Percentiles rank a stretch among this genome's conserved stretches.
phyloP scores from a whole-genome alignment of 2,329 filamentous ascomycete genomes.

The Thermoascus crustaceus region DNA sequence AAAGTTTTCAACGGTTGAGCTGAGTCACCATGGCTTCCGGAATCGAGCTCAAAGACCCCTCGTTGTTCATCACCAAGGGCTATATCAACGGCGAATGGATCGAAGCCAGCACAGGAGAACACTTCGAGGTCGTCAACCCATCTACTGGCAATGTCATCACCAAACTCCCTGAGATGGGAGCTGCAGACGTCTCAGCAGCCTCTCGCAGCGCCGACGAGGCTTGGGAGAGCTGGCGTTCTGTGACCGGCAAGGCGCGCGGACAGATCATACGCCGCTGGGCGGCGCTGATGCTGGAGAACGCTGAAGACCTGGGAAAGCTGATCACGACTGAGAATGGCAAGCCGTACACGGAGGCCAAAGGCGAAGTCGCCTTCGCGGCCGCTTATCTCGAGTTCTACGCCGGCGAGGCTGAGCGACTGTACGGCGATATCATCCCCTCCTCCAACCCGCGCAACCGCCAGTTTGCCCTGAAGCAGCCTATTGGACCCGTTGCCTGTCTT shows the following conservation, averaged over 20 bases:
- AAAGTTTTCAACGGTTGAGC: too few relatives aligned
- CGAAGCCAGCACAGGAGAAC: too few relatives aligned
- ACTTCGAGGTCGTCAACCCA: too few relatives aligned
- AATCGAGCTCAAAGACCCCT: too few relatives aligned
- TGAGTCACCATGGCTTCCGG: too few relatives aligned
- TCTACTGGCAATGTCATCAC: too few relatives aligned
- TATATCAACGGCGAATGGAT: too few relatives aligned
- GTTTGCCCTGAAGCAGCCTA: conserved; percentile 70
- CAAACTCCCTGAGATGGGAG: too few relatives aligned
- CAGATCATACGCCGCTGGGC: conserved; percentile 73
- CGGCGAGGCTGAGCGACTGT: conserved; percentile 65
- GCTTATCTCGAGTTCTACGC: conserved; percentile 75
- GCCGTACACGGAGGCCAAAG: conserved; percentile 64
- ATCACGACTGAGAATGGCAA: conserved; percentile 92
- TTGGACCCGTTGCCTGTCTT: conserved; percentile 75
- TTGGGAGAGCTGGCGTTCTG: too few relatives aligned
- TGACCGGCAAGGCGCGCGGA: conserved; percentile 65
- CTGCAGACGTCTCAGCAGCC: too few relatives aligned
- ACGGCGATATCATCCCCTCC: conserved; percentile 67
- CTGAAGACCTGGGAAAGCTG: conserved; percentile 70
- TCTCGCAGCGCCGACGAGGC: too few relatives aligned
- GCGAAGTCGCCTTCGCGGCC: conserved; percentile 64
- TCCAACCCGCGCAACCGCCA: conserved; percentile 65
- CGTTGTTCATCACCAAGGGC: too few relatives aligned
- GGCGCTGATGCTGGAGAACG: conserved; percentile 68